These are phyloP conservation scores for Climacium dendroides DNA, from an alignment of 225 moss, liverwort and hornwort genomes.

Conservation along the genomic window DNA sequence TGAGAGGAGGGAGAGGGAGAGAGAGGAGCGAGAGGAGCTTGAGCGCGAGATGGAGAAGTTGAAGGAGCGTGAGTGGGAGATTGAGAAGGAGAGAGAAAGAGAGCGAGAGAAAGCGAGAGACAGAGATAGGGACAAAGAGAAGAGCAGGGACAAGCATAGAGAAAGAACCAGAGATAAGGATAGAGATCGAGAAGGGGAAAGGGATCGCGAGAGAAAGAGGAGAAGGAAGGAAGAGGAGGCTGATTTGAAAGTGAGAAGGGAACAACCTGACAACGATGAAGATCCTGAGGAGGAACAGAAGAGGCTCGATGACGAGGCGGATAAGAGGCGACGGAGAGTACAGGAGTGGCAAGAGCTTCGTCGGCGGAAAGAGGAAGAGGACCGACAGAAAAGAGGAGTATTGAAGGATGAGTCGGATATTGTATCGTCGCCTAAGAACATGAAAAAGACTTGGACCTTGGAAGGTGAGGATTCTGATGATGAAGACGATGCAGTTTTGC, in stretches of 20 bases:
- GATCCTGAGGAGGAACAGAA: constrained; percentile 91
- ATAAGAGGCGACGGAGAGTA: constrained; percentile 86
- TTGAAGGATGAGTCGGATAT: constrained; percentile 29
- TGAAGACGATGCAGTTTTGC: constrained; percentile 55
- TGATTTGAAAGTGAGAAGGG: constrained; percentile 44
- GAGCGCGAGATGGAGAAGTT: constrained; percentile 1
- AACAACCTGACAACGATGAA: constrained; percentile 60
- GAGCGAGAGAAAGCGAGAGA: constrained; percentile 25
- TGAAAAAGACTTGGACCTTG: constrained; percentile 81
- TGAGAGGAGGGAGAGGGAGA: constrained; percentile 14
- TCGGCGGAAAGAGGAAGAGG: constrained; percentile 90
- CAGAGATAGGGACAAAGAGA: constrained; percentile 17
- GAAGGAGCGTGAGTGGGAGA: constrained; percentile 19
- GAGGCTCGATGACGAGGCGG: constrained; percentile 89
- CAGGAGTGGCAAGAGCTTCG: constrained; percentile 99
- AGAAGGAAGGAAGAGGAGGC: constrained; percentile 70
- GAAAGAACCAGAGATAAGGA: constrained; percentile 49
- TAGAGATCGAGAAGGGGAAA: constrained; percentile 42
- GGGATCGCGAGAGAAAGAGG: constrained; percentile 74
- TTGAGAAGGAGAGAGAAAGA: constrained; percentile 34
- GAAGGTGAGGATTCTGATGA: constrained; percentile 97
- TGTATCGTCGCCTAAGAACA: constrained; percentile 28
- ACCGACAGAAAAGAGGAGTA: constrained; percentile 63
- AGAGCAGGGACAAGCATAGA: constrained; percentile 32
- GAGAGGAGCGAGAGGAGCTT: constrained; percentile 37